Evolutionary conservation across 192 early-diverging fungal genomes (phyloP).

Genomic region (Coemansia sp.): DNA sequence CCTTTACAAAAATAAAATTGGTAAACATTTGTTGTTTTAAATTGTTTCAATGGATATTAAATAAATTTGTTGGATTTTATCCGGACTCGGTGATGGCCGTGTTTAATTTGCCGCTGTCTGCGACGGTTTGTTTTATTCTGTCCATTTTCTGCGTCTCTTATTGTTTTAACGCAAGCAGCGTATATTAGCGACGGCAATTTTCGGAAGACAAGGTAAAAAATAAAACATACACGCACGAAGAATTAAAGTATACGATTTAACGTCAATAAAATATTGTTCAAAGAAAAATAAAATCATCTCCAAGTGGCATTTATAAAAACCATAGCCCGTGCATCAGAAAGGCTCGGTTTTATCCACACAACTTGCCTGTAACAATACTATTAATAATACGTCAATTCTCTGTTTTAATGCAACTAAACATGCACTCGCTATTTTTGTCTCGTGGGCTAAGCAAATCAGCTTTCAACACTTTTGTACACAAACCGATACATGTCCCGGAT

Average conservation of each 20-base stretch:
- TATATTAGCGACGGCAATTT: neutral
- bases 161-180: neutral
- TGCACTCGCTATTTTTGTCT: neutral
- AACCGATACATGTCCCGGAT: neutral
- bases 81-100: conserved; percentile 3
- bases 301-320: neutral
- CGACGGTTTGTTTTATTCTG: neutral
- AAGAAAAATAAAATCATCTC: neutral
- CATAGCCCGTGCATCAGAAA: neutral
- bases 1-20: too few species aligned
- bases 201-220: neutral
- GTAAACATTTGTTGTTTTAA: too few species aligned
- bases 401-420: neutral
- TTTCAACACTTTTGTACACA: neutral
- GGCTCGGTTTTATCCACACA: too few species aligned
- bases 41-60: neutral
- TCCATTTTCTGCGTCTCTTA: neutral
- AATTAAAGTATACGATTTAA: neutral
- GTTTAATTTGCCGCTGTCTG: conserved; percentile 1
- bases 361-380: too few species aligned
- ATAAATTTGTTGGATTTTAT: neutral
- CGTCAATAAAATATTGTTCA: neutral
- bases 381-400: too few species aligned
- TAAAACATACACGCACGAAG: neutral
- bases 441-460: neutral